Evolutionary conservation across 352 stramenopile genomes (phyloP).

Genomic region (Pythium oligandrum): DNA sequence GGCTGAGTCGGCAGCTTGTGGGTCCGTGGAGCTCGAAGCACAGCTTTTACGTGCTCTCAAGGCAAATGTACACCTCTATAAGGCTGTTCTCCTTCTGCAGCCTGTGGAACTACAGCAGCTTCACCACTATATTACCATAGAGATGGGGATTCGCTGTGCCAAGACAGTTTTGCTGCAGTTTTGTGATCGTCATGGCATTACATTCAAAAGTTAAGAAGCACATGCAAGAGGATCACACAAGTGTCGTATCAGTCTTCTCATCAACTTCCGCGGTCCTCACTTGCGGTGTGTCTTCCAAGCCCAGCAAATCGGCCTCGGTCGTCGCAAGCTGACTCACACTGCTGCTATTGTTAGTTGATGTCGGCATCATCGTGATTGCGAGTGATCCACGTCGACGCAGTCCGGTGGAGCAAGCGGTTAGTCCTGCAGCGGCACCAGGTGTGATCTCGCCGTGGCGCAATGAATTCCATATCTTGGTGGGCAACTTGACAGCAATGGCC

Average conservation of each 20-base stretch:
- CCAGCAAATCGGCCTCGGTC: constrained; percentile 11
- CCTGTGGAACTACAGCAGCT: constrained; percentile 15
- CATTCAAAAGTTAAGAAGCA: constrained; percentile 12
- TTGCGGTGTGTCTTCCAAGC: no score
- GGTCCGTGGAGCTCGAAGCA: constrained; percentile 2
- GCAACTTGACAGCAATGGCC: constrained; percentile 14
- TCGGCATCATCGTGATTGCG: no score
- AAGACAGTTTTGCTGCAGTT: constrained; percentile 16
- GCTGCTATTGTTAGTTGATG: no score
- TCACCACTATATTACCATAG: constrained; percentile 10
- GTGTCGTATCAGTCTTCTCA: no score
- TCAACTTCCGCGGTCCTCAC: no score
- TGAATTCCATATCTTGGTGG: constrained; percentile 18
- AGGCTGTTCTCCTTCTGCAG: constrained; percentile 19
- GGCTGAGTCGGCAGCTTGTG: no score
- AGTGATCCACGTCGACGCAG: no score
- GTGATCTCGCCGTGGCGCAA: no score
- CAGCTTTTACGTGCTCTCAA: constrained; percentile 16
- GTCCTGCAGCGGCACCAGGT: no score
- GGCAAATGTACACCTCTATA: constrained; percentile 15
- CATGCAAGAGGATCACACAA: no score
- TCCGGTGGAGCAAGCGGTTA: no score
- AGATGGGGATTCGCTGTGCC: constrained; percentile 12
- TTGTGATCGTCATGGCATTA: constrained; percentile 22
- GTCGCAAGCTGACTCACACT: background rate